phyloP scores from a whole-genome alignment of 805 yeast species.

The Nakazawaea sp. region DNA sequence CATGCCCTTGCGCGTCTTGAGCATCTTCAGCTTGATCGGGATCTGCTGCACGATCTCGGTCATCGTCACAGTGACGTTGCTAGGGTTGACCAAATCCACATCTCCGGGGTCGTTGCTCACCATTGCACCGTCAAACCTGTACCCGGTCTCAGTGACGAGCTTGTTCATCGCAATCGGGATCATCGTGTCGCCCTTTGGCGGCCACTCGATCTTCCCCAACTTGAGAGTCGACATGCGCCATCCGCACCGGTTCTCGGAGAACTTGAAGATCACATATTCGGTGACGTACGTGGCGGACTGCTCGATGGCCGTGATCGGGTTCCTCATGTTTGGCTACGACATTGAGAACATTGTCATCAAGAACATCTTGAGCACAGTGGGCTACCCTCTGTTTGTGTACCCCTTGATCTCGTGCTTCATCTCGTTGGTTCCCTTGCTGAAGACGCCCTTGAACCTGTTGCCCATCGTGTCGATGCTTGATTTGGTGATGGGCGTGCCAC shows the following conservation, averaged over 20 bases:
- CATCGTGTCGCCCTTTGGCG: conserved; percentile 75
- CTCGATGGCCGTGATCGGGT: conserved; percentile 58
- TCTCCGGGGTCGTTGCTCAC: conserved; percentile 51
- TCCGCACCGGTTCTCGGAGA: conserved; percentile 49
- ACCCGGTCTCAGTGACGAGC: conserved; percentile 29
- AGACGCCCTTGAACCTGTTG: conserved; percentile 79
- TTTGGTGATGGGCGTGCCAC: conserved; percentile 23
- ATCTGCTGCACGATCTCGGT: conserved; percentile 47
- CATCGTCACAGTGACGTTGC: conserved; percentile 34
- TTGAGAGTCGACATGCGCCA: conserved; percentile 69
- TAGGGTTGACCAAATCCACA: conserved; percentile 36
- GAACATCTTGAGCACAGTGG: conserved; percentile 56
- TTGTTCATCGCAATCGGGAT: conserved; percentile 52
- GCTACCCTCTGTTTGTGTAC: conserved; percentile 60
- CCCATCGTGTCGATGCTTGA: conserved; percentile 82
- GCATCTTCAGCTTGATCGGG: conserved; percentile 49
- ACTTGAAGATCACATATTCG: conserved; percentile 49
- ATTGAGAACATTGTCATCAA: conserved; percentile 74
- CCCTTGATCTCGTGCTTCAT: conserved; percentile 57
- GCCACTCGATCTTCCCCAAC: conserved; percentile 80
- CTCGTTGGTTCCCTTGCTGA: conserved; percentile 77
- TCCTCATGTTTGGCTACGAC: conserved; percentile 70
- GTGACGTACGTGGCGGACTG: conserved; percentile 55
- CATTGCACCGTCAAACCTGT: conserved; percentile 36
- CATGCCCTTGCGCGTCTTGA: conserved; percentile 47